Conservation (phyloP, 352 stramenopile species). For the Pythium rhizo-oryzae region DNA sequence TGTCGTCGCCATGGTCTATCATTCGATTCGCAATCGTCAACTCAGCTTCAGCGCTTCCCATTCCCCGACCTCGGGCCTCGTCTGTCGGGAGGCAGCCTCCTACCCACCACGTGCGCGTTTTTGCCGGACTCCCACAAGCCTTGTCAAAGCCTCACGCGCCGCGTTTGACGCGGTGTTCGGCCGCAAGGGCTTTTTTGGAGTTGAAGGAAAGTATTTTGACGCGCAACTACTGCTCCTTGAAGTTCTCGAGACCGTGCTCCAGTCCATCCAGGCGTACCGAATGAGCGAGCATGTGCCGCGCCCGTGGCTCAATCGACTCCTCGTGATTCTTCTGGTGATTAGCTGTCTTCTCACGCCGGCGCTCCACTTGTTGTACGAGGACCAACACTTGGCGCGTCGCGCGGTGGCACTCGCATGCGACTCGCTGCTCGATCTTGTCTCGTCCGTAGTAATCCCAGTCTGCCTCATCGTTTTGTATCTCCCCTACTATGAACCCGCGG, state of each 20-base stretch:
- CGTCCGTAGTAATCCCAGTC: conserved; percentile 3
- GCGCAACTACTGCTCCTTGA: background rate
- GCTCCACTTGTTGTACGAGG: too few relatives aligned
- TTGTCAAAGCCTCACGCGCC: too few relatives aligned
- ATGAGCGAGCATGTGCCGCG: conserved; percentile 17
- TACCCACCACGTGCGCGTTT: too few relatives aligned
- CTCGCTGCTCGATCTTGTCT: conserved; percentile 18
- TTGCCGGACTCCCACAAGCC: too few relatives aligned
- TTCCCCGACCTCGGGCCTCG: too few relatives aligned
- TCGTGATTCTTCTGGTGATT: background rate
- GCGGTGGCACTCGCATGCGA: conserved; percentile 1
- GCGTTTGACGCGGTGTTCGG: too few relatives aligned
- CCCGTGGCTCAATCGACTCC: conserved; percentile 7
- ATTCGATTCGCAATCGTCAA: too few relatives aligned
- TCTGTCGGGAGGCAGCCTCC: too few relatives aligned
- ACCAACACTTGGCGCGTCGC: conserved; percentile 7
- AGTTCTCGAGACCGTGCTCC: conserved; percentile 7
- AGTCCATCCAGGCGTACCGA: conserved; percentile 17
- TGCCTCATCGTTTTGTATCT: background rate
- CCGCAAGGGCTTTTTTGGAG: too few relatives aligned
- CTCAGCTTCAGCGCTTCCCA: too few relatives aligned
- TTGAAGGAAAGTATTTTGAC: conserved; percentile 25
- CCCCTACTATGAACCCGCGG: background rate
- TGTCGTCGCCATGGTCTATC: too few relatives aligned
- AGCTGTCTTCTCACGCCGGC: too few relatives aligned